Evolutionary conservation across 108 stramenopile species (phyloP).

Genomic region (Nitzschia putrida): DNA sequence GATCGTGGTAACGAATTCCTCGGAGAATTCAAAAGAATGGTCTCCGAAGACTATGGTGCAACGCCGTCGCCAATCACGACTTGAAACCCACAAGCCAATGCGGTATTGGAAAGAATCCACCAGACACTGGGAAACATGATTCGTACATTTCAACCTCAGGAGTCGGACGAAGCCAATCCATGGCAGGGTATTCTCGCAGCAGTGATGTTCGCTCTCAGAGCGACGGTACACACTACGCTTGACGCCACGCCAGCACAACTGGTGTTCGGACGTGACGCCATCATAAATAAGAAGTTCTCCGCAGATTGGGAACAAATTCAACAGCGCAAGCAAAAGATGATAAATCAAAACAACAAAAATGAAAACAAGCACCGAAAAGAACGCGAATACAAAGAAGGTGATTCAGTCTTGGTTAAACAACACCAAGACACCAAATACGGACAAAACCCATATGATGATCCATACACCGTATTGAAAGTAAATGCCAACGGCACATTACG

Average conservation of each 20-base stretch:
- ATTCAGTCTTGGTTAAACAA: conserved; percentile 32
- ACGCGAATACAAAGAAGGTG: conserved; percentile 21
- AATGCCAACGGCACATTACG: conserved; percentile 44
- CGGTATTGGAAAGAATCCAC: conserved; percentile 30
- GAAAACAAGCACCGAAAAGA: conserved; percentile 8
- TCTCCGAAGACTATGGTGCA: conserved; percentile 14
- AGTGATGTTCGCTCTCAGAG: conserved; percentile 21
- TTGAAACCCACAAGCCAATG: conserved; percentile 32
- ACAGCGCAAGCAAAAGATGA: conserved; percentile 8
- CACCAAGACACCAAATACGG: conserved; percentile 7
- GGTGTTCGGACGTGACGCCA: conserved; percentile 31
- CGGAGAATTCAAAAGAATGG: conserved; percentile 28
- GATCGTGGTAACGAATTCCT: conserved; percentile 53
- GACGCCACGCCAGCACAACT: conserved; percentile 30
- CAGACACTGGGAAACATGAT: conserved; percentile 26
- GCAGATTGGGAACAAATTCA: conserved; percentile 9
- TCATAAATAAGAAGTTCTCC: conserved; percentile 28
- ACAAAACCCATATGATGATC: conserved; percentile 22
- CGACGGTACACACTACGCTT: conserved; percentile 10
- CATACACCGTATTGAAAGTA: conserved; percentile 31
- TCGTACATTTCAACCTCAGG: conserved; percentile 8
- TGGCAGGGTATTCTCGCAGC: conserved; percentile 9
- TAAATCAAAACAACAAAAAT: conserved; percentile 1
- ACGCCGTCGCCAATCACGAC: background rate
- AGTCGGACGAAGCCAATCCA: background rate